phyloP scores from a whole-genome alignment of 2,329 filamentous ascomycete genomes.

The Diplocarpon rosae region DNA sequence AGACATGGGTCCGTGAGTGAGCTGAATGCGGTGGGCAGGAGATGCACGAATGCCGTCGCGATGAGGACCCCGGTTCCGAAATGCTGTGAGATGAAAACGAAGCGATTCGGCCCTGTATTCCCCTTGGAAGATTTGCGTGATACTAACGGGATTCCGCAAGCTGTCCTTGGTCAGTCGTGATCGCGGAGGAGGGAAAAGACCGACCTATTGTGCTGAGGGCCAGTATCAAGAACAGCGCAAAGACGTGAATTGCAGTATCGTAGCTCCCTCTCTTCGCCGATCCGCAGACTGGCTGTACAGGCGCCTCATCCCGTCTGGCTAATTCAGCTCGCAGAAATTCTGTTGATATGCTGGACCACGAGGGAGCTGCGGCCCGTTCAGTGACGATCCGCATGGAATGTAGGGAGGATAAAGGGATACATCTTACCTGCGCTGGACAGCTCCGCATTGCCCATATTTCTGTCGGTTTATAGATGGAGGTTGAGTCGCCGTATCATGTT shows the following conservation, averaged over 20 bases:
- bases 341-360: constrained; percentile 20
- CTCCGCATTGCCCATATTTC: constrained; percentile 10
- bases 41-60: constrained; percentile 69
- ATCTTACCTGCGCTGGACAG: constrained; percentile 7
- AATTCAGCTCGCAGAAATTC: constrained; percentile 29
- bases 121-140: constrained; percentile 24
- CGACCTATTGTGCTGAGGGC: constrained; percentile 40
- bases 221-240: constrained; percentile 46
- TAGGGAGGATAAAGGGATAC: neutral
- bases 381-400: neutral
- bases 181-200: neutral
- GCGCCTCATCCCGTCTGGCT: constrained; percentile 34
- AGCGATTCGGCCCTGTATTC: constrained; percentile 17
- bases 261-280: constrained; percentile 39
- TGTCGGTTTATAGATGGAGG: constrained; percentile 2
- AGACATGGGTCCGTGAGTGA: constrained; percentile 54
- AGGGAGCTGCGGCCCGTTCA: constrained; percentile 14
- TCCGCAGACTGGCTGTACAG: constrained; percentile 38
- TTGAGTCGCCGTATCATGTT: constrained; percentile 11
- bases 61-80: constrained; percentile 75
- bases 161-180: constrained; percentile 14
- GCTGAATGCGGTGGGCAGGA: constrained; percentile 49
- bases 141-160: constrained; percentile 27
- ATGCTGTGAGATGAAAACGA: constrained; percentile 50
- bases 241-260: constrained; percentile 44